Base-by-base conservation (phyloP, 2,329 filamentous ascomycete genomes). In the Alternaria brassicae region DNA sequence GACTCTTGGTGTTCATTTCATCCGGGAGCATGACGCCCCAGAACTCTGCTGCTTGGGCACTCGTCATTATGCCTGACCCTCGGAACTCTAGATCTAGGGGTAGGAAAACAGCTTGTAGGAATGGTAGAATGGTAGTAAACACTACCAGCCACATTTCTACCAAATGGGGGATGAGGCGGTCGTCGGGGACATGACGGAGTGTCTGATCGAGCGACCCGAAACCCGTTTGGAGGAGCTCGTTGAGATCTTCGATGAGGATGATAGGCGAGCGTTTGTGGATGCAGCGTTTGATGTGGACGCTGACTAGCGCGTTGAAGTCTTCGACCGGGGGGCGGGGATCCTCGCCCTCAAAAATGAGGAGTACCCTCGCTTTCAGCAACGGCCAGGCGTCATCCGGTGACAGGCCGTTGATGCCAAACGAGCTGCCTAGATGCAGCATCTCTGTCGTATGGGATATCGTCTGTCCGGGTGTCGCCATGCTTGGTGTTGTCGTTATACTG, bases 101-200 rank as follows among this genome's bases (percentile, higher is more conserved):
- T 2, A 99, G 81, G 73, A 99, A 97, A 1, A 97, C 93, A 1
- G 94, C 93, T 80, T 98, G 94, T 70, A 99, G 89, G 73, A 97
- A 98, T 0, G 95, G 95, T 5, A 98, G 80, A 36, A 98, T 91
- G 6, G 87, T 91, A 3, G 92, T 94, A 71, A 97, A 97, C 0
- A 95, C 93, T 45, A 95, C 89, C 59, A 96, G 87, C 95, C 95
- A 99, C 73, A 97, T 88, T 74, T 97, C 92, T 2, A 97, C 94
- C 1, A 99, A 83, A 56, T 92, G 88, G 0, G 92, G 91, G 21
- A 98, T 92, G n/a, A 98, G 85, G 32, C 90, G 87, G 61, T 97
- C 93, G 72, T 98, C 94, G 0, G 92, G 85, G 0, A 92, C 88
- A 44, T 87, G 87, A 49, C 89, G 86, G 17, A 98, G 81, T 0